Conservation (phyloP, 805 yeast species). For the Candida ficus region DNA sequence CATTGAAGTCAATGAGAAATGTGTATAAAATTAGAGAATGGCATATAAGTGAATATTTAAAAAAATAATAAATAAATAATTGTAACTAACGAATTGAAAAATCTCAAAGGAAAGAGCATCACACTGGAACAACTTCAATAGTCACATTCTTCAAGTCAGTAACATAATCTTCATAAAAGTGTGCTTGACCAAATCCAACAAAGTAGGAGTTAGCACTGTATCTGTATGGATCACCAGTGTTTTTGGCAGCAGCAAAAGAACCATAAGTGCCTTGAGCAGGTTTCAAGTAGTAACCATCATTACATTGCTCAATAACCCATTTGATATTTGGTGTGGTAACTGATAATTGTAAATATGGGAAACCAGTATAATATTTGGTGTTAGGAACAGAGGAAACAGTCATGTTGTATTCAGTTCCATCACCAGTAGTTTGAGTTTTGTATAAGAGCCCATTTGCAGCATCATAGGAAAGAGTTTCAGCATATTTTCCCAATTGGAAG, state of each 20-base stretch:
- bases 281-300: constrained; percentile 23
- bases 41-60: too few relatives aligned
- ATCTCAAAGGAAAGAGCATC: too few relatives aligned
- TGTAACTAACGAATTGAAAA: too few relatives aligned
- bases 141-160: constrained; percentile 1
- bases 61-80: too few relatives aligned
- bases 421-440: not conserved
- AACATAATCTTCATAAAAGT: not conserved
- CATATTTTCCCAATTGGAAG: constrained; percentile 12
- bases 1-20: too few relatives aligned
- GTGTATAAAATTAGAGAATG: too few relatives aligned
- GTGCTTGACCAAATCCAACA: constrained; percentile 16
- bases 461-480: constrained; percentile 8
- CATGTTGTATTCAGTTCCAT: constrained; percentile 6
- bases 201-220: constrained; percentile 28
- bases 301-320: constrained; percentile 6
- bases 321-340: constrained; percentile 8
- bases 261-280: constrained; percentile 23
- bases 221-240: constrained; percentile 40
- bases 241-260: constrained; percentile 37
- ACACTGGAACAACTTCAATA: too few relatives aligned
- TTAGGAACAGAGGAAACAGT: constrained; percentile 3
- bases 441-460: constrained; percentile 7
- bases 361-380: constrained; percentile 1
- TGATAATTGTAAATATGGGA: constrained; percentile 14